A percentile compares a stretch with the other conserved stretches of the same genome.
Evolutionary conservation across 31 red algal species (phyloP).

Genomic region (Pterothamnion heteromorphum): DNA sequence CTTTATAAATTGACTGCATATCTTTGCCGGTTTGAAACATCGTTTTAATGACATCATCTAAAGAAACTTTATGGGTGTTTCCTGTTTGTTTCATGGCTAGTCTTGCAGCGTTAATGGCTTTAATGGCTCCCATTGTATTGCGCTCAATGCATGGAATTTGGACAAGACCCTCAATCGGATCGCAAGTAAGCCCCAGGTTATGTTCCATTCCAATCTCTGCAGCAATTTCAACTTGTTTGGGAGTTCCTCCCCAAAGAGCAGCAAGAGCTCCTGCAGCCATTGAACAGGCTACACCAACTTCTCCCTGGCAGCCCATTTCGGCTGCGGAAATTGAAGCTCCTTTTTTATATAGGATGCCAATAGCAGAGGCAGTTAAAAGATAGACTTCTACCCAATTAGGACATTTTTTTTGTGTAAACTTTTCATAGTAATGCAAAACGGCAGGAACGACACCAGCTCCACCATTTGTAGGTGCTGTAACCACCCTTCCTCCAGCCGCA

Average conservation of each 20-base stretch:
- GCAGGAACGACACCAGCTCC: conserved; percentile 46
- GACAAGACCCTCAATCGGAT: conserved; percentile 42
- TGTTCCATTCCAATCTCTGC: conserved; percentile 47
- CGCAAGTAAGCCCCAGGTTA: conserved; percentile 41
- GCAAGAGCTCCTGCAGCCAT: conserved; percentile 31
- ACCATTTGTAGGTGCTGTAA: conserved; percentile 54
- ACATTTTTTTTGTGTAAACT: neutral
- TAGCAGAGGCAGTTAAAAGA: conserved; percentile 29
- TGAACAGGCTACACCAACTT: conserved; percentile 41
- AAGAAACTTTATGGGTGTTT: neutral
- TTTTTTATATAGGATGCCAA: conserved; percentile 35
- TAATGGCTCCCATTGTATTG: conserved; percentile 41
- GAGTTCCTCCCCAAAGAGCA: neutral
- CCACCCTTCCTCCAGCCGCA: conserved; percentile 40
- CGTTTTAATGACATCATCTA: conserved; percentile 35
- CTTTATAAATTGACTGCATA: conserved; percentile 34
- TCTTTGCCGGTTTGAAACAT: conserved; percentile 38
- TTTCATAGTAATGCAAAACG: conserved; percentile 16
- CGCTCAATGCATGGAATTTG: conserved; percentile 45
- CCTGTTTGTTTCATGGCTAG: neutral
- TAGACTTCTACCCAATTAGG: conserved; percentile 10
- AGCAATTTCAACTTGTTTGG: conserved; percentile 17
- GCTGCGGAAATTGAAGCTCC: conserved; percentile 45
- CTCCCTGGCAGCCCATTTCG: conserved; percentile 43
- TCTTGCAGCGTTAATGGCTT: conserved; percentile 39